Evolutionary conservation across 2,329 filamentous ascomycete species (phyloP).

Genomic region (Colletotrichum ledebouriae): DNA sequence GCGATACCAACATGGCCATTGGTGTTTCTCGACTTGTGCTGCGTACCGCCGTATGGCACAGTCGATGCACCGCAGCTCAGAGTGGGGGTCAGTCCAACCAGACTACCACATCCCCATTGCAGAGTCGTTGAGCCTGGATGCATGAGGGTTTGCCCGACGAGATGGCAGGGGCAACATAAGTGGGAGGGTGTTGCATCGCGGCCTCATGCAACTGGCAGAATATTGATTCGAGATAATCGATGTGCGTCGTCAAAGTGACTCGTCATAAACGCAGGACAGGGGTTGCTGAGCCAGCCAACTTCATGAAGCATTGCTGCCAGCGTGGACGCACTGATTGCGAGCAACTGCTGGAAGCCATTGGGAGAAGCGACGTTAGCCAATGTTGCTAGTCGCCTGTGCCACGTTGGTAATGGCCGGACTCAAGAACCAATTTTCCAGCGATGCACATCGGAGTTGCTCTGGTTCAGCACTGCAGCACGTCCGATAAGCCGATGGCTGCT

Average conservation of each 20-base stretch:
- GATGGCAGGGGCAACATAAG: conserved; percentile 8
- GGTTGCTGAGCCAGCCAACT: conserved; percentile 16
- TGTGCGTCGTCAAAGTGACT: conserved; percentile 31
- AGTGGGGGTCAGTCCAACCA: conserved; percentile 34
- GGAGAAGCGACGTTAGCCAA: conserved; percentile 14
- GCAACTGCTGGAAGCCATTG: neutral
- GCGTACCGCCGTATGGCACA: neutral
- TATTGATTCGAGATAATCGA: conserved; percentile 18
- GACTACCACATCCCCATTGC: conserved; percentile 6
- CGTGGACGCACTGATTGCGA: neutral
- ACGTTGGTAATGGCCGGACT: neutral
- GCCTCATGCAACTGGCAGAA: conserved; percentile 13
- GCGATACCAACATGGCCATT: neutral
- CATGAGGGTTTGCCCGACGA: conserved; percentile 23
- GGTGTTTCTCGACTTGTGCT: conserved; percentile 16
- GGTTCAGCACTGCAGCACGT: too few species aligned
- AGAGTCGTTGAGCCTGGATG: conserved; percentile 23
- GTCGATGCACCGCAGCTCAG: neutral
- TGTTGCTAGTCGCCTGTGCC: conserved; percentile 3
- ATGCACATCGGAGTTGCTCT: too few species aligned
- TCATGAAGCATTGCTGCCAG: neutral
- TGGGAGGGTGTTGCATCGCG: conserved; percentile 12
- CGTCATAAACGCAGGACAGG: conserved; percentile 24
- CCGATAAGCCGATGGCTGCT: conserved; percentile 20
- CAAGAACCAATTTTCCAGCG: neutral